A percentile compares a stretch with the other conserved stretches of the same genome.
phyloP scores from a whole-genome alignment of 768 basidiomycete genomes.

The Agaricus blazei region DNA sequence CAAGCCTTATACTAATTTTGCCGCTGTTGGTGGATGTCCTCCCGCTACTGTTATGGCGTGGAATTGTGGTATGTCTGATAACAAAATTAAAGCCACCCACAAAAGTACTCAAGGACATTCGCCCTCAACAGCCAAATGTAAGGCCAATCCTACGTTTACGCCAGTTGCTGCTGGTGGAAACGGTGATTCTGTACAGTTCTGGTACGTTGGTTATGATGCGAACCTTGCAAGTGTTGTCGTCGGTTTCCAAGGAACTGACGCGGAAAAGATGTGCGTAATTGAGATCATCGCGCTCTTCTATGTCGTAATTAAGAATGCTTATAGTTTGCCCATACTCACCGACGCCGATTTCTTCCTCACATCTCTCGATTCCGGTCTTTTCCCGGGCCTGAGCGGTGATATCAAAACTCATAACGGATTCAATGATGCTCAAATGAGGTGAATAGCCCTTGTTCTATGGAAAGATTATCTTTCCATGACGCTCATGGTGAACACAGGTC shows the following conservation, averaged over 20 bases:
- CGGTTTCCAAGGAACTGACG: conserved; percentile 29
- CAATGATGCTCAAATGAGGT: conserved; percentile 24
- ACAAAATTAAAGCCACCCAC: background rate
- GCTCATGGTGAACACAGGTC: conserved; percentile 24
- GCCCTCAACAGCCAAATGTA: conserved; percentile 25
- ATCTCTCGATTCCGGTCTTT: conserved; percentile 29
- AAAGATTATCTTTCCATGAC: background rate
- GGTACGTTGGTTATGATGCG: conserved; percentile 39
- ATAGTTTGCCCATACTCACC: conserved; percentile 32
- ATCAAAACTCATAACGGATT: conserved; percentile 43
- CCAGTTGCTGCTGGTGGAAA: conserved; percentile 48
- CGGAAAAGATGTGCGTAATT: conserved; percentile 25
- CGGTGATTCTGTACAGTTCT: conserved; percentile 36
- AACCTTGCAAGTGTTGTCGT: conserved; percentile 31
- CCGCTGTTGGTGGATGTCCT: conserved; percentile 46
- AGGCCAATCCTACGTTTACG: conserved; percentile 40
- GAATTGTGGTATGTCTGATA: conserved; percentile 33
- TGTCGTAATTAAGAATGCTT: background rate
- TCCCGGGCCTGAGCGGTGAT: conserved; percentile 35
- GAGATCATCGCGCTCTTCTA: background rate
- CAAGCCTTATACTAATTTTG: conserved; percentile 45
- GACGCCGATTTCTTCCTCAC: conserved; percentile 31
- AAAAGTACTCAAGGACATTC: background rate
- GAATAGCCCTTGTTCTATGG: background rate
- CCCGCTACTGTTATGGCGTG: conserved; percentile 39